Evolutionary conservation across 352 stramenopile species (phyloP), one percentile per base, ranked within the genome.

Genomic region (Globisporangium cylindrosporum): DNA sequence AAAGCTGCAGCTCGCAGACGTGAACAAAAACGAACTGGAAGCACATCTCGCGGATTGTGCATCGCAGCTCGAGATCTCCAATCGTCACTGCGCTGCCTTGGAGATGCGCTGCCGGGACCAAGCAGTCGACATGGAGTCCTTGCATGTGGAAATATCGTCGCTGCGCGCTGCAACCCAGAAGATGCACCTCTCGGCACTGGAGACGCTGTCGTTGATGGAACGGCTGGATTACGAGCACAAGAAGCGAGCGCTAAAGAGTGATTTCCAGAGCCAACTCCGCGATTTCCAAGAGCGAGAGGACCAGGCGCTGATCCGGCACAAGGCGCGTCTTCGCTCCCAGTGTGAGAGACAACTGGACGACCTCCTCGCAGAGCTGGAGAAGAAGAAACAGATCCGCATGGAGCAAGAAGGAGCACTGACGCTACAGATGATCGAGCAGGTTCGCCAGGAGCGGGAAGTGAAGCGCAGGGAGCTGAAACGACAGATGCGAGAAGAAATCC

Each of bases 211-310:
- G 8, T 64, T 84, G 8, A 64, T 80, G 5, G 81, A 90, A 48
- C 73, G 81, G 55, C 63, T 88, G 4, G 81, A 90, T 5, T 94
- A 92, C 61, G 86, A 94, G 62, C 86, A 90, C 72, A 86, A 88
- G 61, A 94, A 92, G 60, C 82, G 82, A 1, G 74, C 76, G 18
- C 58, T 94, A 4, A 77, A 77, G 59, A 73, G 67, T n/a, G 84
- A 94, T 48, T 91, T 87, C 56, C 62, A 78, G 59, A 76, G 59
- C 18, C 86, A 94, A 57, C 69, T 94, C 20, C 78, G 82, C 8
- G 79, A 86, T 29, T 94, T 92, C 24, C 75, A 88, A 24, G 84
- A 92, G 58, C 69, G 86, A 41, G 86, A 94, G 64, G 86, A 94
- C 43, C 73, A 86, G 27, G 74, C 78, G 2, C 51, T 94, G n/a